Evolutionary conservation across 1,284 basidiomycete species (phyloP), one percentile per base, ranked within the genome.

Genomic region (Puccinia polysora): DNA sequence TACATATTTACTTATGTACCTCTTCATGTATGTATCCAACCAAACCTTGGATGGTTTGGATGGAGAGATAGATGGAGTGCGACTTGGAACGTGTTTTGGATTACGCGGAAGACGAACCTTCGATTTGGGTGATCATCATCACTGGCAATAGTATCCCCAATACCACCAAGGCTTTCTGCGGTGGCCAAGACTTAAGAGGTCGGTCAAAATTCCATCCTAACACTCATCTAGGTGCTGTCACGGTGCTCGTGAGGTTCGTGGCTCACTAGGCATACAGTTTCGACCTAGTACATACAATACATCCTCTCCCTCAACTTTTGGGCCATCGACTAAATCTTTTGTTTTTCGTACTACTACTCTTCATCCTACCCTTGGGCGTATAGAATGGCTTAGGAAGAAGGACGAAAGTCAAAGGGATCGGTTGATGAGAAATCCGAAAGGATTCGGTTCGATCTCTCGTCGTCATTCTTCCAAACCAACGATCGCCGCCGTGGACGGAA

Each of bases 401-500:
- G 84, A 75, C 80, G 84, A 69, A 75, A 76, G 14, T 82, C 83
- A 20, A 76, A 78, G 34, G 76, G 78, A 34, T 20, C 20, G 69
- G 84, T 86, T 75, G 82, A 83, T 74, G 81, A 84, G 74, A 64
- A 81, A 84, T 38, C 74, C 81, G 0, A 81, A 89, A 75, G 91
- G 90, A 1, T 92, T 93, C 78, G 91, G 85, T 0, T 85, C 87
- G 14, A 80, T 93, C 64, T 89, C 89, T 3, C 85, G 87, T 36
- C 83, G 84, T 62, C 78, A 78, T 2, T 85, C 84, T 8, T 83
- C 81, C 73, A 92, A 93, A 78, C 89, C 89, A 7, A 85, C 91
- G 74, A 88, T 93, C 63, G 89, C 89, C 20, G 90, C 90, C 2
- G 87, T 92, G 1, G 86, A 88, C 75, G 90, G 90, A 14, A 84